Percentiles rank a stretch among this genome's conserved stretches.
These are phyloP conservation scores for Pythium coloratum DNA, from an alignment of 352 stramenopile genomes.

Conservation along the genomic window DNA sequence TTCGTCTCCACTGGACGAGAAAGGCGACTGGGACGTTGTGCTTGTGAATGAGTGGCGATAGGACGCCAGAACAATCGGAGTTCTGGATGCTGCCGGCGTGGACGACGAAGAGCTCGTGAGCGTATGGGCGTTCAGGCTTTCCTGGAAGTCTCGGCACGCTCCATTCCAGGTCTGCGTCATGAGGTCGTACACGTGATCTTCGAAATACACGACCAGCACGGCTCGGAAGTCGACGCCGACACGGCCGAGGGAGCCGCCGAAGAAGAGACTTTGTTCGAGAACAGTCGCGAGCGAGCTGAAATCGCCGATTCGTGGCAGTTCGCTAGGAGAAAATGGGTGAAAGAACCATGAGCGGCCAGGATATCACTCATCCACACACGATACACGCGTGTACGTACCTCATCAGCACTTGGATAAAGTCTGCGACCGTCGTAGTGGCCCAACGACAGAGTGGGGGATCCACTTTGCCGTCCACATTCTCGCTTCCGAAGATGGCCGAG, in stretches of 20 bases:
- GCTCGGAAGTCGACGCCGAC: conserved; percentile 84
- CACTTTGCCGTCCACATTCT: conserved; percentile 81
- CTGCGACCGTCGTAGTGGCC: conserved; percentile 75
- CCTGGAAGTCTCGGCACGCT: conserved; percentile 64
- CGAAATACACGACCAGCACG: conserved; percentile 80
- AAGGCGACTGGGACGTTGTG: not conserved
- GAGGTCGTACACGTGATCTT: conserved; percentile 72
- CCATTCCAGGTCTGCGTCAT: conserved; percentile 61
- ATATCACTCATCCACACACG: not conserved
- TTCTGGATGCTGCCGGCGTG: conserved; percentile 38
- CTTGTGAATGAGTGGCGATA: conserved; percentile 47
- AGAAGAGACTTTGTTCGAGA: conserved; percentile 85
- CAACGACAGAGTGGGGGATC: conserved; percentile 78
- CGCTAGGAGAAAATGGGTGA: conserved; percentile 32
- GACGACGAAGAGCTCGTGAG: conserved; percentile 30
- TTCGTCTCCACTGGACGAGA: conserved; percentile 25
- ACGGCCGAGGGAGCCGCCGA: conserved; percentile 74
- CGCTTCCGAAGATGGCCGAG: conserved; percentile 87
- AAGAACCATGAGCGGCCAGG: not conserved
- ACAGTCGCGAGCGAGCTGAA: conserved; percentile 80
- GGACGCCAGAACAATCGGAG: conserved; percentile 68
- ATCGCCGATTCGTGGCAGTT: conserved; percentile 84
- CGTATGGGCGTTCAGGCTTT: conserved; percentile 47
- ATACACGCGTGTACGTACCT: conserved; percentile 38
- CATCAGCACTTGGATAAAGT: conserved; percentile 82